Conservation (phyloP, 305 asterid genomes). For the Solanum hybrid region DNA sequence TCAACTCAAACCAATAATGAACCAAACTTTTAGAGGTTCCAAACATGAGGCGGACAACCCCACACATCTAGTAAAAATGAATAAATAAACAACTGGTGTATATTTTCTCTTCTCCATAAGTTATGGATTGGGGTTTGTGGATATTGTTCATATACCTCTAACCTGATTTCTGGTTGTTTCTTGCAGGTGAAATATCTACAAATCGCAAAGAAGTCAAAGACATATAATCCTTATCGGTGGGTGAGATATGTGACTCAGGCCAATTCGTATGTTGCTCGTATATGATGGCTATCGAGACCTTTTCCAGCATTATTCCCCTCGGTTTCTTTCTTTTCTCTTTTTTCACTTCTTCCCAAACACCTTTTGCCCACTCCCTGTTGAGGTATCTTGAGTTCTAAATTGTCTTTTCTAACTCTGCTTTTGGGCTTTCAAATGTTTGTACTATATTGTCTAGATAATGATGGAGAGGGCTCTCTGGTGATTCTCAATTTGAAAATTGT, state of each 20-base stretch:
- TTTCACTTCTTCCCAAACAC: neutral
- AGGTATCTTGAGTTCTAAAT: neutral
- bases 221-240: constrained; percentile 87
- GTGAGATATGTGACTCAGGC: constrained; percentile 96
- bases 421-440: constrained; percentile 1
- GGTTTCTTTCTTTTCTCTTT: neutral
- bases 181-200: constrained; percentile 91
- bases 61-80: neutral
- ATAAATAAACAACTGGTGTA: neutral
- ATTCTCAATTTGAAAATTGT: neutral
- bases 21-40: neutral
- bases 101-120: neutral
- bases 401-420: neutral
- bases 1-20: neutral
- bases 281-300: constrained; percentile 24
- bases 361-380: neutral
- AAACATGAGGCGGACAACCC: neutral
- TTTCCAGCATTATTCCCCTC: neutral
- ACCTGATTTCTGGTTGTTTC: constrained; percentile 10
- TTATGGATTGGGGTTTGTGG: neutral
- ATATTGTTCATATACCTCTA: neutral
- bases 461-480: neutral
- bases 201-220: constrained; percentile 79
- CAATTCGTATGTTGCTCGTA: constrained; percentile 94
- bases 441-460: neutral